Base-by-base conservation (phyloP, 768 basidiomycete genomes). In the Boletus eberwhitei region DNA sequence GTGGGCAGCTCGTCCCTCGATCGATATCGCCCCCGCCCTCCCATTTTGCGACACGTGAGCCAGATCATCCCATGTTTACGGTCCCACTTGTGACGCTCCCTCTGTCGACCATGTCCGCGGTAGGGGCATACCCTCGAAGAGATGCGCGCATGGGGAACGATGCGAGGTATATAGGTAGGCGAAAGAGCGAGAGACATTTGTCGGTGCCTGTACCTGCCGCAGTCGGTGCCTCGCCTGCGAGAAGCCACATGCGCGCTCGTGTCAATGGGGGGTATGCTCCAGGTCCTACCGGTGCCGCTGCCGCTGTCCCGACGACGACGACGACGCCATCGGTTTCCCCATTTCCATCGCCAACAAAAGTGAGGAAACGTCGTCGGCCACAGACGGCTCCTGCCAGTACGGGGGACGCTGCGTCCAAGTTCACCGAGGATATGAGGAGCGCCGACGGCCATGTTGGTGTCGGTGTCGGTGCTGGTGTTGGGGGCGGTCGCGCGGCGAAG, bases 51-150 rank as follows among this genome's bases (percentile, higher is more conserved):
- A 38, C 42, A 12, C 12, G 3, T 4, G 48, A 46, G 2, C 26
- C 17, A 9, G 38, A 41, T 42, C 26, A 71, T 19, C 70, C 67
- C 7, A 69, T 71, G 68, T 71, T 69, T 21, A 61, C 60, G 0
- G 58, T 69, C 3, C 68, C 68, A 11, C 65, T 69, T n/a, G 41
- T 67, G 36, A 69, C 68, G 21, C 17, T 64, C 0, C 63, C 68
- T 22, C 29, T 43, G 21, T 24, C 64, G 13, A 19, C 50, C 5
- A 22, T 48, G 13, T 46, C 36, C 3, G 13, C 19, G 19, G 12
- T n/a, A 13, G 48, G 32, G 24, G 8, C 13, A 5, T 19, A 38
- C 5, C 21, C 41, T 21, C 52, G 48, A 37, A 36, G 38, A 26
- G 37, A 49, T 8, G 12, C 5, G 3, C 22, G 31, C 17, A 17